Base-by-base conservation (phyloP, 345 rosid species). In the Anastatica hierochuntica region DNA sequence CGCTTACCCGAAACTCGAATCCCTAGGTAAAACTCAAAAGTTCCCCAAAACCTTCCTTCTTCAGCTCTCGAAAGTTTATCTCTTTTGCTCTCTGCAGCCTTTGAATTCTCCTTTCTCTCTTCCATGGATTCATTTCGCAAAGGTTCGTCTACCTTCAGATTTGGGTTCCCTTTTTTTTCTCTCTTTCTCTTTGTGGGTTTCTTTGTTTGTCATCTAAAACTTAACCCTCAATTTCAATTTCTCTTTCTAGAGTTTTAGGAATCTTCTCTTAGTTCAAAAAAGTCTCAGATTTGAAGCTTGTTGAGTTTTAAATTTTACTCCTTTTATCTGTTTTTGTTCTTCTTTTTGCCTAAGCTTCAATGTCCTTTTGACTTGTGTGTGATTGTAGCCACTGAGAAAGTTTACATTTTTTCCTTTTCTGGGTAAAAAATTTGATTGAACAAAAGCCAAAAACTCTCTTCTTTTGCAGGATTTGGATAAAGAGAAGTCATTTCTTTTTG, bases 51-150 rank as follows among this genome's bases (percentile, higher is more conserved):
- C 56, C 8, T 14, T 29, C 21, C 13, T 20, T 48, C 23, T 26
- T 13, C 20, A 3, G 23, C 30, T 43, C 16, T 45, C 14, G n/a
- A n/a, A n/a, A n/a, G n/a, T n/a, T n/a, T n/a, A n/a, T 45, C 44
- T 35, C 36, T 42, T 5, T 26, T 14, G 31, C 36, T 60, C 46
- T 64, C 54, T 27, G 46, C 60, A 43, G 27, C 46, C 33, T 64
- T 55, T n/a, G n/a, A n/a, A 45, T 50, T 13, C 4, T 10, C 13
- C 65, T 66, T 21, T 20, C 33, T 44, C 14, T 68, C 74, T 55
- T 58, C 57, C 36, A 85, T 85, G 90, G 87, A 82, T 77, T 83
- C 78, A 42, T 78, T 76, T 58, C 63, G n/a, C n/a, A n/a, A 80
- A 80, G 95, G 89, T 65, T 64, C 46, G 40, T 84, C 64, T 64